Base-by-base conservation (phyloP, 352 stramenopile genomes). In the Poterioochromonas sp. region DNA sequence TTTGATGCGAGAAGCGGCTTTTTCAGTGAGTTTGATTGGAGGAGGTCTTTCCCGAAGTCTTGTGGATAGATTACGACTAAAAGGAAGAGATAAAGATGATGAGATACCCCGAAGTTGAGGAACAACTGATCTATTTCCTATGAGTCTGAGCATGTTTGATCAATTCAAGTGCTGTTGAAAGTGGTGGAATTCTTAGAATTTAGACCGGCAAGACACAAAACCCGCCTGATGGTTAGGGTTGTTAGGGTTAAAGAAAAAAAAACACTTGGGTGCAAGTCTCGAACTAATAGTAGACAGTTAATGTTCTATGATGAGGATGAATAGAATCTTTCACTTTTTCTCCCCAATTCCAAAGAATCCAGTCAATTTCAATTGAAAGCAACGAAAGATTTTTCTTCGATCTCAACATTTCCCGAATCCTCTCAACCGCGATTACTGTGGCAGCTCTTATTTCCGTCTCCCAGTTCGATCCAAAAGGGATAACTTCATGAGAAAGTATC, bases 211-310 rank as follows among this genome's bases (percentile, higher is more conserved):
- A n/a, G n/a, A n/a, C n/a, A n/a, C n/a, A n/a, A n/a, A n/a, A n/a
- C n/a, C n/a, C n/a, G n/a, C n/a, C n/a, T n/a, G n/a, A n/a, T n/a
- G n/a, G n/a, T n/a, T n/a, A n/a, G n/a, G n/a, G n/a, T n/a, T n/a
- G n/a, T n/a, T n/a, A n/a, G n/a, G n/a, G n/a, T n/a, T n/a, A n/a
- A n/a, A n/a, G n/a, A n/a, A n/a, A n/a, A n/a, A n/a, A n/a, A n/a
- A n/a, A n/a, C n/a, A n/a, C n/a, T n/a, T n/a, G n/a, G n/a, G n/a
- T n/a, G n/a, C n/a, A n/a, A n/a, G n/a, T n/a, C n/a, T n/a, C n/a
- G n/a, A n/a, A n/a, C 54, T 80, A 94, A 76, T 94, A 94, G 81
- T 91, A 94, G 39, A 92, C 86, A 60, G 86, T 93, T 32, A 89
- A 84, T 53, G 88, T 92, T 63, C 88, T 86, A 80, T 94, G 90